Base-by-base conservation (phyloP, 495 filamentous ascomycete species). In the Podospora comata region DNA sequence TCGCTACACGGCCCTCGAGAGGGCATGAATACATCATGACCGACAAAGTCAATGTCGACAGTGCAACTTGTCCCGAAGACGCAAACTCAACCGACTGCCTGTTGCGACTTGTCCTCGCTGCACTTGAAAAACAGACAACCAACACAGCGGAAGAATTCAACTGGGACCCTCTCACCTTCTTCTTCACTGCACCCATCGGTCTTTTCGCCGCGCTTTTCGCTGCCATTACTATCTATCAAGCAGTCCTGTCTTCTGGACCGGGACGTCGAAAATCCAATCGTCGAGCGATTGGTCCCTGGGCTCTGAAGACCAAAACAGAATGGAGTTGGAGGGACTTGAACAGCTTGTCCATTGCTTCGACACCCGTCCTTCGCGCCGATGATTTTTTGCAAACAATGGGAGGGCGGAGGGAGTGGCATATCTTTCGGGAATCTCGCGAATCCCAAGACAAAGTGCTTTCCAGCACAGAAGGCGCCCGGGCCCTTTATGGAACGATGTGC, bases 261-360 rank as follows among this genome's bases (percentile, higher is more conserved):
- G 60, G 60, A 26, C 60, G 60, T 18, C 60, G 60, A 30, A 62
- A 62, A 26, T 62, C 26, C 60, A 62, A 62, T 32, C 20, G 60
- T 34, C 20, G 60, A 30, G 23, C 60, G 19, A 62, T 62, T 34
- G 60, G 60, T 2, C 26, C 60, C 30, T 62, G 60, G 60, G 60
- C 60, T 26, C 4, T n/a, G 5, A n/a, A 28, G 6, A 62, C 60
- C 20, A 62, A 27, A 62, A 28, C 16, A 9, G 60, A 62, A 62
- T 62, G 60, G 60, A 62, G 60, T 27, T 62, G 60, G 60, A 27
- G 60, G 19, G 60, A 62, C 4, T 62, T 62, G 18, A 62, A 28
- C 60, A 19, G 60, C 19, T 5, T 62, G 23, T 62, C 60, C 7
- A 28, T 62, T 62, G 60, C 60, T n/a, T 26, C 60, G 5, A 62